Evolutionary conservation across 2,329 filamentous ascomycete species (phyloP).

Genomic region (Paraphoma sp.): DNA sequence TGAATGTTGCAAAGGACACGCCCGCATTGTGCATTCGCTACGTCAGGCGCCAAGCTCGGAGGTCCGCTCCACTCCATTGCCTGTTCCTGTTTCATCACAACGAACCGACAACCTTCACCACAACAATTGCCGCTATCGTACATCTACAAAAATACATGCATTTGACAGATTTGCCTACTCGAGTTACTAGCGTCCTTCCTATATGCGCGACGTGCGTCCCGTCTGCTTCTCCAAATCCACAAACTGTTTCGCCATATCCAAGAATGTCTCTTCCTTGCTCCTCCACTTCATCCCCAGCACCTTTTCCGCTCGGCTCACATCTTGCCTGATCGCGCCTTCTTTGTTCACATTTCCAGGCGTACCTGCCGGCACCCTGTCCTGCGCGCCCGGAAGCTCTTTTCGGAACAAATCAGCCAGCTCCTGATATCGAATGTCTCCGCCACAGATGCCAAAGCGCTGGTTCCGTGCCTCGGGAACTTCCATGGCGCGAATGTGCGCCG

Average conservation of each 20-base stretch:
- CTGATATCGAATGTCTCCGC: neutral
- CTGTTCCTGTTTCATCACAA: too few relatives aligned
- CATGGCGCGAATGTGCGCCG: constrained; percentile 63
- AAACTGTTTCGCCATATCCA: neutral
- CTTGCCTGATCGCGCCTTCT: neutral
- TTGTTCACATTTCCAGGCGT: neutral
- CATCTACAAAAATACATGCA: too few relatives aligned
- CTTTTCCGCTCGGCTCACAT: neutral
- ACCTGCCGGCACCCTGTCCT: neutral
- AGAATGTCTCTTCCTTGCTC: neutral
- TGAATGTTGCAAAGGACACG: constrained; percentile 11
- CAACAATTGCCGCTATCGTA: too few relatives aligned
- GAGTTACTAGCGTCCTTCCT: too few relatives aligned
- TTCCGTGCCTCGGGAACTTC: constrained; percentile 60
- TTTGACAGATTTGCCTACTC: too few relatives aligned
- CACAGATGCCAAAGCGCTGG: constrained; percentile 57
- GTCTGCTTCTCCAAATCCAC: neutral
- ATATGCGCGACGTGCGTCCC: too few relatives aligned
- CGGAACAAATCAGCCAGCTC: neutral
- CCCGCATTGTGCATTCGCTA: constrained; percentile 19
- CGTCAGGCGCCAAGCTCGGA: constrained; percentile 26
- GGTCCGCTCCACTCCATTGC: constrained; percentile 7
- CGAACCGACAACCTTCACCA: too few relatives aligned
- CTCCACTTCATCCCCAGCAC: neutral
- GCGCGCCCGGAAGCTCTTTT: neutral